phyloP scores from a whole-genome alignment of 108 stramenopile species.

The Skeletonema costatum region DNA sequence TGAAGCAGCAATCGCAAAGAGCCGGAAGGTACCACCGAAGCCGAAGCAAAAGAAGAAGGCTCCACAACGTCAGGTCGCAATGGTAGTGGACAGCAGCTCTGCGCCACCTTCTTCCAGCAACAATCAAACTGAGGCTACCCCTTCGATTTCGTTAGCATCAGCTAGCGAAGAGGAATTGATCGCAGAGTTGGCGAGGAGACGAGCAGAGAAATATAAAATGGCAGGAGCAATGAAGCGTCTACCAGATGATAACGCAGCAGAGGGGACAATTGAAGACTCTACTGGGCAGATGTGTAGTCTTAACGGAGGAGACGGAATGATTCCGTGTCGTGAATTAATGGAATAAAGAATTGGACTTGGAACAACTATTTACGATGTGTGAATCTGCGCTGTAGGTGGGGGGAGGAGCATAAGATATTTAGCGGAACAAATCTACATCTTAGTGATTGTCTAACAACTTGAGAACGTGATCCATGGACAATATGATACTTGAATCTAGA shows the following conservation, averaged over 20 bases:
- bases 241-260: conserved; percentile 11
- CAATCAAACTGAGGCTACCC: not conserved
- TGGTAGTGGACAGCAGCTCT: not conserved
- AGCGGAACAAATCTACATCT: too few species aligned
- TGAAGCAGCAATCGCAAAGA: conserved; percentile 82
- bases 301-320: conserved; percentile 75
- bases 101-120: not conserved
- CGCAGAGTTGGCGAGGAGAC: conserved; percentile 71
- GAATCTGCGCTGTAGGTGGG: too few species aligned
- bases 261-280: conserved; percentile 41
- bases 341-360: conserved; percentile 40
- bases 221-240: conserved; percentile 70
- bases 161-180: conserved; percentile 78
- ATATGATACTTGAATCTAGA: too few species aligned
- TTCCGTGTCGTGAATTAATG: conserved; percentile 81
- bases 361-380: not conserved
- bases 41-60: conserved; percentile 6
- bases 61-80: conserved; percentile 10
- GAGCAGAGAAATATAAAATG: conserved; percentile 61
- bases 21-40: conserved; percentile 58
- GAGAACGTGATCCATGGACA: too few species aligned
- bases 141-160: conserved; percentile 28
- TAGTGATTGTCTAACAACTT: too few species aligned
- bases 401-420: too few species aligned
- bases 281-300: conserved; percentile 82